phyloP scores from a whole-genome alignment of 2,329 filamentous ascomycete genomes.

The Eutypa lata region DNA sequence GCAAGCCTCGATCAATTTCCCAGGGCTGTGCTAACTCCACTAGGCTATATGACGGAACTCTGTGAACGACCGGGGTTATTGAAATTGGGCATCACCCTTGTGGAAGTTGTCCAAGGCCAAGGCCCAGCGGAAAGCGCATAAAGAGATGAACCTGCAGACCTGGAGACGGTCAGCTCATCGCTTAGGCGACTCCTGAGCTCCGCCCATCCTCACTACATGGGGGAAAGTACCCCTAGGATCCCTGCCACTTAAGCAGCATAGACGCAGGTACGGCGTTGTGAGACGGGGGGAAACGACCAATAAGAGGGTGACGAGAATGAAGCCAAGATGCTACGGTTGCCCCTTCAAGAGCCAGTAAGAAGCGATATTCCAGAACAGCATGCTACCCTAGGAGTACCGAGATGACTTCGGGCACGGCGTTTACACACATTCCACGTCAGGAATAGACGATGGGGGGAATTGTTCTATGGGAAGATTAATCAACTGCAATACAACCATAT shows the following conservation, averaged over 20 bases:
- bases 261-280: slow-evolving; percentile 31
- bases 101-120: too few species aligned
- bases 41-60: not conserved
- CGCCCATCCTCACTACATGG: not conserved
- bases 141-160: too few species aligned
- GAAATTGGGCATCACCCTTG: not conserved
- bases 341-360: slow-evolving; percentile 9
- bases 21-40: slow-evolving; percentile 19
- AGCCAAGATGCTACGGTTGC: slow-evolving; percentile 8
- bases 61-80: not conserved
- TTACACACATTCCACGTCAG: not conserved
- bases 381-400: not conserved
- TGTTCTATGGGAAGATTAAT: not conserved
- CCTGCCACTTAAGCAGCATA: slow-evolving; percentile 4
- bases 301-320: slow-evolving; percentile 6
- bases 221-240: not conserved
- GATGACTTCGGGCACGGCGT: not conserved
- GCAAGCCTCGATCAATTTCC: slow-evolving; percentile 13
- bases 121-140: too few species aligned
- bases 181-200: slow-evolving; percentile 22
- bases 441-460: not conserved
- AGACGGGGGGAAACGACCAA: slow-evolving; percentile 25
- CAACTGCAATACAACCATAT: not conserved
- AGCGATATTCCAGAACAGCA: not conserved
- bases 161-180: not conserved